These are phyloP conservation scores for Echeveria elegans DNA, from an alignment of 164 flowering plant species.

Conservation along the genomic window DNA sequence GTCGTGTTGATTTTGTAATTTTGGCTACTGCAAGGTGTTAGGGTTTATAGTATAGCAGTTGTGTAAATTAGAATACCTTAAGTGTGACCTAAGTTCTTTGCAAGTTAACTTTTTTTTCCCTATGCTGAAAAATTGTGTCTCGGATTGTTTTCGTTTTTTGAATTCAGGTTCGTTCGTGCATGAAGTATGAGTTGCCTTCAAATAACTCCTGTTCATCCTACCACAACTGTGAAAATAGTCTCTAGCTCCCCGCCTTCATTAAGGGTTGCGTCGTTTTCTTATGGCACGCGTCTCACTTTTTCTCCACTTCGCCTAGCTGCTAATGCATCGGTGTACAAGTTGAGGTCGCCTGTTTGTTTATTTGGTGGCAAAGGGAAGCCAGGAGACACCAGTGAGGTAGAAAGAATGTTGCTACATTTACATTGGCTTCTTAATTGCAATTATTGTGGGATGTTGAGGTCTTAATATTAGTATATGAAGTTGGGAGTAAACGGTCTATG, in stretches of 20 bases:
- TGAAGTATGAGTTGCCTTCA: conserved; percentile 31
- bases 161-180: conserved; percentile 5
- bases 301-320: conserved; percentile 12
- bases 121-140: too few species aligned
- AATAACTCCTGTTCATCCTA: conserved; percentile 20
- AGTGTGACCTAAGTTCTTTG: too few species aligned
- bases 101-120: too few species aligned
- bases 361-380: conserved; percentile 54
- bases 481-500: not conserved
- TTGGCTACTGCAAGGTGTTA: too few species aligned
- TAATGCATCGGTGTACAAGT: conserved; percentile 16
- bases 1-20: too few species aligned
- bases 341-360: conserved; percentile 23
- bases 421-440: not conserved
- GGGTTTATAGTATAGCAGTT: too few species aligned
- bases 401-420: not conserved
- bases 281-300: conserved; percentile 5
- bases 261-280: conserved; percentile 5
- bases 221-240: conserved; percentile 2
- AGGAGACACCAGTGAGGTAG: conserved; percentile 34
- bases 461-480: not conserved
- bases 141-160: not conserved
- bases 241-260: conserved; percentile 5
- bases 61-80: too few species aligned
- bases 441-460: not conserved